These are phyloP conservation scores for Aspergillus chevalieri DNA, from an alignment of 2,329 filamentous ascomycete genomes.

Conservation along the genomic window DNA sequence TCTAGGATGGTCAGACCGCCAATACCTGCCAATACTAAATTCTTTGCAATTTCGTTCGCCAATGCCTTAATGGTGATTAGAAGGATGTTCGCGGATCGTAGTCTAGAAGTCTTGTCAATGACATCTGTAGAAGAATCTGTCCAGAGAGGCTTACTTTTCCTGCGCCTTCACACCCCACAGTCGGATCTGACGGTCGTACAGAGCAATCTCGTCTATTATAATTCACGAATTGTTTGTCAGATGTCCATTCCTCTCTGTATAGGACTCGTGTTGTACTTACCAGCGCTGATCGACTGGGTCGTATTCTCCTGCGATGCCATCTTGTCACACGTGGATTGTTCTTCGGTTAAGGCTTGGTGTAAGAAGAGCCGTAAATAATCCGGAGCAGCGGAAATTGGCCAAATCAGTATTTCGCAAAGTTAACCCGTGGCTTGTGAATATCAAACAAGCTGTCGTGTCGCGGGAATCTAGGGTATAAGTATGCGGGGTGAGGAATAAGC, in stretches of 20 bases:
- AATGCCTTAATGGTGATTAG: constrained; percentile 82
- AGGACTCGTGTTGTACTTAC: constrained; percentile 13
- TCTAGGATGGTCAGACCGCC: constrained; percentile 86
- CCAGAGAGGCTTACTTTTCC: constrained; percentile 50
- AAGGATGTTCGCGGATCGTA: constrained; percentile 82
- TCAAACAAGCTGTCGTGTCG: background rate
- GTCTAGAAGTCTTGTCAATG: constrained; percentile 44
- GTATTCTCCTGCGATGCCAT: constrained; percentile 21
- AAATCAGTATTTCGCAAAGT: background rate
- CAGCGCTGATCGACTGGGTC: constrained; percentile 28
- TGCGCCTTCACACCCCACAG: constrained; percentile 96
- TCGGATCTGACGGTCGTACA: constrained; percentile 95
- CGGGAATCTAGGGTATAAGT: background rate
- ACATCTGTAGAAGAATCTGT: background rate
- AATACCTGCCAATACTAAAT: constrained; percentile 88
- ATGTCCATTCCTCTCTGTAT: background rate
- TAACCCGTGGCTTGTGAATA: background rate
- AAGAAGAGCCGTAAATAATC: background rate
- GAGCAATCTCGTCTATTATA: constrained; percentile 76
- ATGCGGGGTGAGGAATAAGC: background rate
- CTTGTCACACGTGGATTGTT: constrained; percentile 1
- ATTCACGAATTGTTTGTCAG: background rate
- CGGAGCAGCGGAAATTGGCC: background rate
- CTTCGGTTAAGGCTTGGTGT: background rate
- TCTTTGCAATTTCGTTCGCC: constrained; percentile 93